These are phyloP conservation scores for Mycena polygramma DNA, from an alignment of 768 basidiomycete genomes.

Conservation along the genomic window DNA sequence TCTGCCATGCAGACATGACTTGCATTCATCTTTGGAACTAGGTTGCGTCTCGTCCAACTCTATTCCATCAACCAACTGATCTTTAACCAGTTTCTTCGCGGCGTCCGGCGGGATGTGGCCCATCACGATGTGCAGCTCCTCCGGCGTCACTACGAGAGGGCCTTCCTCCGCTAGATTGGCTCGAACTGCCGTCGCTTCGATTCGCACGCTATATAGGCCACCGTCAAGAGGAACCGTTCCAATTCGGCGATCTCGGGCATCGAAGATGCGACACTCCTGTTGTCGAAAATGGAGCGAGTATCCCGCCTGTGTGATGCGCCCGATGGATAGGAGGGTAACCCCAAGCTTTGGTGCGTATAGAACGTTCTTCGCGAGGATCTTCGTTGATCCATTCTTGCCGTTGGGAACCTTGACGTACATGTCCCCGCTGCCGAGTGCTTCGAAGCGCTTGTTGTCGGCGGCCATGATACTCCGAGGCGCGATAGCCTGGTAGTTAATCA, in stretches of 20 bases:
- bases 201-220: slow-evolving; percentile 27
- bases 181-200: not conserved
- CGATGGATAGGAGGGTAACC: slow-evolving; percentile 48
- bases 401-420: slow-evolving; percentile 41
- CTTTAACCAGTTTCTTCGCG: slow-evolving; percentile 41
- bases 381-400: slow-evolving; percentile 32
- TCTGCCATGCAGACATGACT: slow-evolving; percentile 48
- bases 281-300: slow-evolving; percentile 40
- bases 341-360: slow-evolving; percentile 47
- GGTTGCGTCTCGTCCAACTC: slow-evolving; percentile 39
- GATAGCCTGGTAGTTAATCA: slow-evolving; percentile 47
- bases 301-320: slow-evolving; percentile 42
- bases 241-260: not conserved
- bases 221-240: slow-evolving; percentile 8
- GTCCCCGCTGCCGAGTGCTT: slow-evolving; percentile 39
- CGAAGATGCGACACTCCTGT: slow-evolving; percentile 40
- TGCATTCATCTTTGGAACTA: slow-evolving; percentile 39
- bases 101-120: slow-evolving; percentile 44
- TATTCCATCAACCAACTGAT: slow-evolving; percentile 43
- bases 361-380: slow-evolving; percentile 44
- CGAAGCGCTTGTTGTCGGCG: slow-evolving; percentile 44
- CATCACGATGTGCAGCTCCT: slow-evolving; percentile 44
- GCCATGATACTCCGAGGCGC: slow-evolving; percentile 44
- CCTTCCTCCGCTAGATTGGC: slow-evolving; percentile 1
- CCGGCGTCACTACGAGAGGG: slow-evolving; percentile 34